Percentiles rank a stretch among this genome's conserved stretches.
Conservation (phyloP, 805 yeast species). For the Ogataea nakhonphanomensis region DNA sequence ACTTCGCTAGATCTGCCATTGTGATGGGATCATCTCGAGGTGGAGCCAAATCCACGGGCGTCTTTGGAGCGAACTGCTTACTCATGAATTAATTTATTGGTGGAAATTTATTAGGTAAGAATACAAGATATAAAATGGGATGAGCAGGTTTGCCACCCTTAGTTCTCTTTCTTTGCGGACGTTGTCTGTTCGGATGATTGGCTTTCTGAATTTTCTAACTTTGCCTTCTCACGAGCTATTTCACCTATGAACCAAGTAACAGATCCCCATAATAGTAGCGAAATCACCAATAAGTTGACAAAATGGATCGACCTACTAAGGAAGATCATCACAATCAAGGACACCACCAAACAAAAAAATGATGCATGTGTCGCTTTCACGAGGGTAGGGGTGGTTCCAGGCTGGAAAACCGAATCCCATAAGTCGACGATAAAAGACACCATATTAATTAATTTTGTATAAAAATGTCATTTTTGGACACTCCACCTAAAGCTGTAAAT, state of each 20-base stretch:
- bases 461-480: slow-evolving; percentile 15
- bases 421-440: slow-evolving; percentile 57
- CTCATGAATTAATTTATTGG: slow-evolving; percentile 8
- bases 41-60: slow-evolving; percentile 47
- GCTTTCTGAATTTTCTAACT: slow-evolving; percentile 41
- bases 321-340: slow-evolving; percentile 56
- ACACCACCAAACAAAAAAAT: slow-evolving; percentile 58
- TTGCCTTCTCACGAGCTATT: slow-evolving; percentile 43
- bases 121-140: neutral
- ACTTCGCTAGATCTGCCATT: slow-evolving; percentile 39
- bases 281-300: slow-evolving; percentile 42
- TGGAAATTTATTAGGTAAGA: neutral
- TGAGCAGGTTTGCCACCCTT: neutral
- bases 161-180: too few species aligned
- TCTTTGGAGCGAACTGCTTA: slow-evolving; percentile 51
- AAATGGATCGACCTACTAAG: slow-evolving; percentile 67
- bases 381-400: slow-evolving; percentile 89
- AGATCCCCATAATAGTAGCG: slow-evolving; percentile 63
- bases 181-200: slow-evolving; percentile 11
- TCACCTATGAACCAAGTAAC: slow-evolving; percentile 88
- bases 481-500: slow-evolving; percentile 5
- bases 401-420: slow-evolving; percentile 89
- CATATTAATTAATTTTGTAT: slow-evolving; percentile 1
- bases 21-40: slow-evolving; percentile 47
- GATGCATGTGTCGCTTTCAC: slow-evolving; percentile 86